Evolutionary conservation across 1,284 basidiomycete genomes (phyloP), one percentile per base, ranked within the genome.

Genomic region (Cutaneotrichosporon mucoides): DNA sequence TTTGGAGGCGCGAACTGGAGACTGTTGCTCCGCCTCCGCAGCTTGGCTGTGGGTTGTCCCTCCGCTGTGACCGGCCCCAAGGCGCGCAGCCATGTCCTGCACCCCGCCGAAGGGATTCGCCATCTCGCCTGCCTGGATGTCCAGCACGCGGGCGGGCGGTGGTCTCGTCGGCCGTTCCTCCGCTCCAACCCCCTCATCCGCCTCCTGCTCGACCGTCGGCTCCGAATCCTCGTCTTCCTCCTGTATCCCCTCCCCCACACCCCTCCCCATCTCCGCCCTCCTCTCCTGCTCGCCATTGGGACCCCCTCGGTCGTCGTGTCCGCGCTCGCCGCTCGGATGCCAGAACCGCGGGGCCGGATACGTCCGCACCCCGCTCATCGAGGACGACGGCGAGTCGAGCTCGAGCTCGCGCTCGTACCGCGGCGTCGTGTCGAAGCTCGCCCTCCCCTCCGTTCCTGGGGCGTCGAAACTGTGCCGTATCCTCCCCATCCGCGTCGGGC

Each of bases 41-140:
- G 24, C 24, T 24, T 24, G 24, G 38, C 12, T 40, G 38, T 40
- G 9, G 38, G 38, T 40, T 40, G 8, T 12, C 9, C 9, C 38
- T 40, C 12, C 38, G 38, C 38, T 9, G 9, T 40, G 38, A 8
- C 45, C 51, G 53, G 13, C 60, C 62, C 56, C 66, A 61, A 37
- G 57, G 56, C 53, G 62, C 47, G 38, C 57, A 59, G 67, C 65
- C 60, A 68, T 66, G 44, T 56, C 58, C 16, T 56, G 52, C 59
- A 68, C 56, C 7, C 49, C 51, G 11, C 59, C 62, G 6, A 69
- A 53, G 7, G 67, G 67, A 41, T 63, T 65, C 44, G 60, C 58
- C 24, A 69, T 66, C 43, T 57, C 13, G 13, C 16, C 43, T 7
- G 13, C 57, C 12, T 53, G 52, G 8, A 62, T 36, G 3, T 33